Percentiles rank a stretch among this genome's conserved stretches.
Conservation (phyloP, 257 asterid genomes). For the Gentiana macrophylla region DNA sequence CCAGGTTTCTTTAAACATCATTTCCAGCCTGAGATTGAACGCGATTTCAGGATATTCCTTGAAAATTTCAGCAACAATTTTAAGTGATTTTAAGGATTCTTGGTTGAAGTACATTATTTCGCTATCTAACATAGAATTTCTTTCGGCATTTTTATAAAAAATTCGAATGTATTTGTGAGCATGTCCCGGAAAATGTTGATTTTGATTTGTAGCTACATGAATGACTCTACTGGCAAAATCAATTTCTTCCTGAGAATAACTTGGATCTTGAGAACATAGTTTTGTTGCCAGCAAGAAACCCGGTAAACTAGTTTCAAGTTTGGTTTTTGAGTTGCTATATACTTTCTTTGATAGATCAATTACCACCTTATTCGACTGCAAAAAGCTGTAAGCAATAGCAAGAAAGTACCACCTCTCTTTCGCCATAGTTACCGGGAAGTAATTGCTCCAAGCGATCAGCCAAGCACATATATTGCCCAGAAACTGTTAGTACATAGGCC, state of each 20-base stretch:
- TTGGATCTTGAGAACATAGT: conserved; percentile 50
- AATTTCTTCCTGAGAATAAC: conserved; percentile 39
- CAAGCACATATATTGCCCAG: conserved; percentile 43
- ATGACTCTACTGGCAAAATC: conserved; percentile 38
- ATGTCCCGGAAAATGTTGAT: conserved; percentile 37
- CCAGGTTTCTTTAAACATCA: conserved; percentile 58
- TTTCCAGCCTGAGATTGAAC: conserved; percentile 51
- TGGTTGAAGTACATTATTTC: conserved; percentile 40
- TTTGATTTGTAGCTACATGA: conserved; percentile 19
- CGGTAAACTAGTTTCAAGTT: conserved; percentile 30
- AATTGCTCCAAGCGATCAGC: conserved; percentile 68
- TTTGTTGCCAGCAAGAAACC: conserved; percentile 74
- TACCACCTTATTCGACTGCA: conserved; percentile 43
- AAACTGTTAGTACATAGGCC: conserved; percentile 54
- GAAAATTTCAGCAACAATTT: conserved; percentile 17
- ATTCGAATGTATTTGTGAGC: conserved; percentile 66
- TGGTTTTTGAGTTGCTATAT: conserved; percentile 41
- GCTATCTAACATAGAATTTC: conserved; percentile 43
- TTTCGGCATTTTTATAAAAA: conserved; percentile 70
- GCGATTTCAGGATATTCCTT: conserved; percentile 45
- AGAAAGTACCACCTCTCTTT: conserved; percentile 79
- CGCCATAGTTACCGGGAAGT: conserved; percentile 55
- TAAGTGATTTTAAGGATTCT: conserved; percentile 46
- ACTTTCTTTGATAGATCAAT: conserved; percentile 59
- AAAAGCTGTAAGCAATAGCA: conserved; percentile 66